These are phyloP conservation scores for Backusella sp. DNA, from an alignment of 192 early-diverging fungal species.

Conservation along the genomic window DNA sequence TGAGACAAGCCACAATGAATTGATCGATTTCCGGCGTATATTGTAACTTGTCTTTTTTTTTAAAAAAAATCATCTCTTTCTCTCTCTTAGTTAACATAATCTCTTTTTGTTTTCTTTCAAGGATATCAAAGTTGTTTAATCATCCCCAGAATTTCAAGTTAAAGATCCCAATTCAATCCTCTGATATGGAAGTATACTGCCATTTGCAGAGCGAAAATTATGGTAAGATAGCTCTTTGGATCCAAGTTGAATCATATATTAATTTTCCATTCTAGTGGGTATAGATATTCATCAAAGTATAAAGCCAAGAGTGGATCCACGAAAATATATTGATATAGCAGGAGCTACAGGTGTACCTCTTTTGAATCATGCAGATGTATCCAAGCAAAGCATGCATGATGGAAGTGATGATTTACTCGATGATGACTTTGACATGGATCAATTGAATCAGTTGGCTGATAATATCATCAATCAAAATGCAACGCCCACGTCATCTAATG, in stretches of 20 bases:
- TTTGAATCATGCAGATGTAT: neutral
- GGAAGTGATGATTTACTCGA: neutral
- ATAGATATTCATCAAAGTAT: constrained; percentile 22
- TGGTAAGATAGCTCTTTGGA: constrained; percentile 3
- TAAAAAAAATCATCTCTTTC: neutral
- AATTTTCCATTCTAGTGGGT: constrained; percentile 27
- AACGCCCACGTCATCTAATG: neutral
- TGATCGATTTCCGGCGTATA: constrained; percentile 33
- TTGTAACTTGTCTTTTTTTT: constrained; percentile 17
- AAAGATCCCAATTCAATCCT: constrained; percentile 6
- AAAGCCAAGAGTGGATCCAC: constrained; percentile 9
- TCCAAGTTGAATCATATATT: neutral
- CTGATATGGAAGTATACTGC: constrained; percentile 20
- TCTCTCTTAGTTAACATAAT: neutral
- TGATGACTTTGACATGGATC: neutral
- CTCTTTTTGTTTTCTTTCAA: neutral
- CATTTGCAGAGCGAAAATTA: constrained; percentile 30
- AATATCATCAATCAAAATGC: neutral
- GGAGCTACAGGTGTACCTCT: neutral
- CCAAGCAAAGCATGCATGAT: neutral
- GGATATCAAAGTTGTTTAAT: constrained; percentile 21
- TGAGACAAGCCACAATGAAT: constrained; percentile 11
- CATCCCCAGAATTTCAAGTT: constrained; percentile 12
- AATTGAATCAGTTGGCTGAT: neutral
- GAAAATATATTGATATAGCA: constrained; percentile 13